Evolutionary conservation across 2,329 filamentous ascomycete species (phyloP), one percentile per base, ranked within the genome.

Genomic region (Ophiocordyceps australis): DNA sequence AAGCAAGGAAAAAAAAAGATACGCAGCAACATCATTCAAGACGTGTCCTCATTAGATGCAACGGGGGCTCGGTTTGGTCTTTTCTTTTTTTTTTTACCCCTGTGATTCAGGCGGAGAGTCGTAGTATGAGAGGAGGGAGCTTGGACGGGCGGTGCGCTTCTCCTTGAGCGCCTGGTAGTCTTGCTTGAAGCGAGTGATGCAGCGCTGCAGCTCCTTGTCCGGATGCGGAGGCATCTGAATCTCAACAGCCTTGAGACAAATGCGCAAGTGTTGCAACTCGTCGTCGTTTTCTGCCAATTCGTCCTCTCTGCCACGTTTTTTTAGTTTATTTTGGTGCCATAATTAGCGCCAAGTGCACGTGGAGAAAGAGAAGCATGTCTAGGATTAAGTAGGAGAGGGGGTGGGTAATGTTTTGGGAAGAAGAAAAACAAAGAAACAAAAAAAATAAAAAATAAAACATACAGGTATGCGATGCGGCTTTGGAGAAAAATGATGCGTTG

Each of bases 221-320:
- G 55, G 54, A 30, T 59, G 56, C 22, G 53, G 44, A 5, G 62
- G 52, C 40, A 61, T 60, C 35, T 69, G 64, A 12, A 70, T 60
- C 49, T 74, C 67, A 35, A 74, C 60, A 14, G 63, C 66, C 35
- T 70, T 66, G 33, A 73, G 55, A 39, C 66, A 62, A 32, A 78
- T 65, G 30, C 67, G 63, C 22, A 72, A 56, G 40, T 67, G 67
- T 23, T 63, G 57, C 16, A 75, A 55, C 40, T 74, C 68, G 21
- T 66, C 61, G 33, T 72, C 64, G 38, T 62, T 62, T 36, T 63
- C 56, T 25, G 59, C 52, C 14, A 65, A 53, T 35, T 72, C 62
- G 20, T 61, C 51, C 39, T 66, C 68, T 36, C 59, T 72, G 17
- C 5, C 5, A n/a, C 4, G n/a, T 14, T 9, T n/a, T 9, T 4